Evolutionary conservation across 495 filamentous ascomycete genomes (phyloP).

Genomic region (Neurospora sp.): DNA sequence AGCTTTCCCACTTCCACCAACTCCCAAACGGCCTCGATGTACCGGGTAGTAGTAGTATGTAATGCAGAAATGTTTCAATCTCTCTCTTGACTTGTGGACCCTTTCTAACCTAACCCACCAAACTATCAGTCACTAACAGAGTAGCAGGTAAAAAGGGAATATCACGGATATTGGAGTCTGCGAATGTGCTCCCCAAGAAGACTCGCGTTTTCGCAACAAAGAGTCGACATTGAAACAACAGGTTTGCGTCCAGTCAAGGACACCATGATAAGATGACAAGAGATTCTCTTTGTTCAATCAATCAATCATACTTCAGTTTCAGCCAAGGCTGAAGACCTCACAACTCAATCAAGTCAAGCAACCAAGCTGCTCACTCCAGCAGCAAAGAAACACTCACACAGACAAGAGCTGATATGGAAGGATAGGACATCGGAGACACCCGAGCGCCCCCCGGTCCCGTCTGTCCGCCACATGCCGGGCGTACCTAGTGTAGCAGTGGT

Average conservation of each 20-base stretch:
- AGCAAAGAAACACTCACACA: not conserved
- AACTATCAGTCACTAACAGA: not conserved
- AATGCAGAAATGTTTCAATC: not conserved
- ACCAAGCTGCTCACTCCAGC: not conserved
- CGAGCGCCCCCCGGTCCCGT: not conserved
- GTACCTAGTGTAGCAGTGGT: not conserved
- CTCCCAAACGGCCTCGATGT: not conserved
- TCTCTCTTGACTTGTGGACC: not conserved
- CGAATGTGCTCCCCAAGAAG: not conserved
- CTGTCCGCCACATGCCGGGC: not conserved
- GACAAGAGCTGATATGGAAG: not conserved
- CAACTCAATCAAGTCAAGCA: not conserved
- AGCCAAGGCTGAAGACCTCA: too few relatives aligned
- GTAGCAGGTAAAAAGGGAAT: not conserved
- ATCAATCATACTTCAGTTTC: too few relatives aligned
- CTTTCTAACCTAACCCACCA: not conserved
- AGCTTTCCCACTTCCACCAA: too few relatives aligned
- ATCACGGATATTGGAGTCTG: not conserved
- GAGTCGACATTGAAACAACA: not conserved
- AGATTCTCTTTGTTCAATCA: not conserved
- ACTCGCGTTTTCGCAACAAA: not conserved
- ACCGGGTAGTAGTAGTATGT: not conserved
- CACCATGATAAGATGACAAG: not conserved
- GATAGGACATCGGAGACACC: not conserved
- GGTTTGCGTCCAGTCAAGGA: not conserved